phyloP scores from a whole-genome alignment of 345 rosid genomes.

The Eutrema heterophyllum region DNA sequence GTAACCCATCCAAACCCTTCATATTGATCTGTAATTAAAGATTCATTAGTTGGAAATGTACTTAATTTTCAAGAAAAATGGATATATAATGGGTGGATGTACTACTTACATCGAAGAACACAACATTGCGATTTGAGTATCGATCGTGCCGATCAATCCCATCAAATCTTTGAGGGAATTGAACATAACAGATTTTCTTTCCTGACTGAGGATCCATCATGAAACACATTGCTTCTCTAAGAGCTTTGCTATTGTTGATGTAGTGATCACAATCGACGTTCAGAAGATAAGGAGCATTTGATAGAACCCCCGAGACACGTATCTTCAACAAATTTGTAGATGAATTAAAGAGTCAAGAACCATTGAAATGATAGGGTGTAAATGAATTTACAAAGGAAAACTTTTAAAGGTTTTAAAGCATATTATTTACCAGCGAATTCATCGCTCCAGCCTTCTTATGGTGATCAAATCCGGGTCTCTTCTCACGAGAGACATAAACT shows the following conservation, averaged over 20 bases:
- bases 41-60: background rate
- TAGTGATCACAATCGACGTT: conserved; percentile 98
- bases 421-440: conserved; percentile 73
- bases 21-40: conserved; percentile 72
- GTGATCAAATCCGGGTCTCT: conserved; percentile 97
- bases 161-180: conserved; percentile 98
- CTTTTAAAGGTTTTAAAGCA: background rate
- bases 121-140: conserved; percentile 94
- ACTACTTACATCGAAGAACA: conserved; percentile 86
- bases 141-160: conserved; percentile 98
- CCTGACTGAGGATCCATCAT: conserved; percentile 97
- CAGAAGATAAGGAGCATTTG: conserved; percentile 92
- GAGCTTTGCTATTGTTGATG: conserved; percentile 91
- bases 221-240: conserved; percentile 98
- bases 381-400: background rate
- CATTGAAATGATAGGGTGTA: background rate
- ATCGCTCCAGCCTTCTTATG: conserved; percentile 99
- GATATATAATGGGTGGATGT: background rate
- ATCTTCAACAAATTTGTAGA: conserved; percentile 39
- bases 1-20: conserved; percentile 97
- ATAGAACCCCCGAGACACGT: conserved; percentile 93
- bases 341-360: conserved; percentile 7
- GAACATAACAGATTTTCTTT: conserved; percentile 95
- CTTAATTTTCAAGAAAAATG: background rate
- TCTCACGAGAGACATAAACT: conserved; percentile 99